Conservation (phyloP, 192 early-diverging fungal genomes). For the Gonapodya prolifera region DNA sequence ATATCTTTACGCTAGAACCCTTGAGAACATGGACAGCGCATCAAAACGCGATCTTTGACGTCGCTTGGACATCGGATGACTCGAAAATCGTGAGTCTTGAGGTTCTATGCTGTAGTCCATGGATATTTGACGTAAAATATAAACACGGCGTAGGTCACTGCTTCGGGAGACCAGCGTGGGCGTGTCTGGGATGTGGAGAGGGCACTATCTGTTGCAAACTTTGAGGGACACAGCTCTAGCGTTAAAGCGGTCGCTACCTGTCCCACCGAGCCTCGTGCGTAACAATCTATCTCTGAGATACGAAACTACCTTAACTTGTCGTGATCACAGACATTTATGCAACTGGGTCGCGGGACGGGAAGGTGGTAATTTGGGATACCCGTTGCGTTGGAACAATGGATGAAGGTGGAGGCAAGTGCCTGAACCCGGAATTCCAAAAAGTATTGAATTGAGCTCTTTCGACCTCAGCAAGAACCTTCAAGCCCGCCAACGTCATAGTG, state of each 20-base stretch:
- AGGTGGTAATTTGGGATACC: constrained; percentile 62
- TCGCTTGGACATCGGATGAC: constrained; percentile 64
- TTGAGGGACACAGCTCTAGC: constrained; percentile 52
- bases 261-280: constrained; percentile 42
- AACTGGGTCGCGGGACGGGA: constrained; percentile 58
- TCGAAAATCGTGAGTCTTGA: constrained; percentile 31
- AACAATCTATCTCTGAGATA: background rate
- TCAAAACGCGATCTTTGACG: constrained; percentile 68
- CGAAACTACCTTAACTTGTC: background rate
- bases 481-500: constrained; percentile 23
- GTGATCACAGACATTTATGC: constrained; percentile 42
- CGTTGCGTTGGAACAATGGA: constrained; percentile 24
- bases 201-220: constrained; percentile 31
- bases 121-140: background rate
- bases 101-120: background rate
- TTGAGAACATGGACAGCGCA: constrained; percentile 46
- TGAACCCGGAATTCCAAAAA: background rate
- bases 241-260: constrained; percentile 58
- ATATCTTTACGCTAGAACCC: constrained; percentile 4
- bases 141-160: constrained; percentile 34
- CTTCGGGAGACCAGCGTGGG: constrained; percentile 61
- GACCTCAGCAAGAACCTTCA: constrained; percentile 17
- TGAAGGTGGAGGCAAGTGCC: background rate
- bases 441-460: too few species aligned
- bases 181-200: constrained; percentile 64